Evolutionary conservation across 768 basidiomycete genomes (phyloP), one percentile per base, ranked within the genome.

Genomic region (Lentinula boryana): DNA sequence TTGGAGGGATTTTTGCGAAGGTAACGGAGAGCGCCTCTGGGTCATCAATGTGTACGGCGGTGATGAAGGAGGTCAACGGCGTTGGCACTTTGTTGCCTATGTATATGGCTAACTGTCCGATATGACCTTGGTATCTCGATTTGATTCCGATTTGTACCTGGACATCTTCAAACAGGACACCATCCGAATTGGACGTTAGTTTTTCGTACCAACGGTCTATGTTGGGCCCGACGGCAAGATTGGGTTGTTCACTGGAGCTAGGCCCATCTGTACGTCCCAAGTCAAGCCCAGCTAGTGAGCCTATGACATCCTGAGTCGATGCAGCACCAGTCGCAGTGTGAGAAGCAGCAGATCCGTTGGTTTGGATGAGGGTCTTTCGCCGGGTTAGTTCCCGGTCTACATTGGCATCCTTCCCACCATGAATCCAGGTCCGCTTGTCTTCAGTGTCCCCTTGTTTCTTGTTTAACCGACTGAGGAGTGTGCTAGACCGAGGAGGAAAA

Each of bases 91-190:
- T 99, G 80, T 98, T 99, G 65, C 97, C 97, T 63, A 98, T 82
- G 75, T 97, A 98, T 40, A 99, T 78, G 27, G 95, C 95, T 52
- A 99, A 69, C 67, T 98, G 93, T 15, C 96, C 97, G 41, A 95
- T 83, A 68, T 96, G 91, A 15, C 92, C 91, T 71, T 98, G 96
- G 72, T 91, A 99, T 68, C 95, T 89, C 33, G 95, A 94, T 76
- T 98, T 99, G 77, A 98, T 74, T 36, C 97, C 97, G 56, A 99
- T 85, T 70, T 98, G 96, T 48, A 99, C 84, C 73, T 96, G 93
- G 8, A 91, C 84, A 66, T 98, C 96, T 73, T 99, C 97, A 73
- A 92, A 98, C 12, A 99, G 80, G 36, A 98, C 86, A 49, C 97
- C 97, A 63, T 98, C 97, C 15, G 81, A 71, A 32, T 75, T 79